Base-by-base conservation (phyloP, 176 grass and related monocot genomes). In the Triticum urartu region DNA sequence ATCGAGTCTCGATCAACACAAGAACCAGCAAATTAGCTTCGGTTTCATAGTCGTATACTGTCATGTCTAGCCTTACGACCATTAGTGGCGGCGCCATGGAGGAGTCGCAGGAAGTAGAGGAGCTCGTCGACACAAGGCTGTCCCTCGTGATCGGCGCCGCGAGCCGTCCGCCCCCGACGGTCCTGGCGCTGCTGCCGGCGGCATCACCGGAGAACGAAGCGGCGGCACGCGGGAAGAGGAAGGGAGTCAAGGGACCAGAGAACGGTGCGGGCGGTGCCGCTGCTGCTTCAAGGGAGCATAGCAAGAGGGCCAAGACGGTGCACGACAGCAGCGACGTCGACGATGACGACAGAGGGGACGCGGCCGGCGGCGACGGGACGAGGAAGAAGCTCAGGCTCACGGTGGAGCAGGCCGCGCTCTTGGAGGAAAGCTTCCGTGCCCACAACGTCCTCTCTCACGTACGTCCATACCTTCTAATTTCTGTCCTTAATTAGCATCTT, bases 331-430 rank as follows among this genome's bases (percentile, higher is more conserved):
- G 72, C 40, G 25, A 58, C 25, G 60, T 1, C 47, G 50, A 73
- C 21, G 48, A 72, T 12, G 48, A 52, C 13, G 66, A 67, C 21
- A 45, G 20, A 6, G 40, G 15, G 3, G 69, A 13, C 32, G 33
- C 9, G 9, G 24, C 42, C 13, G 2, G 6, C 13, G 1, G 6
- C 10, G 83, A 70, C 3, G 20, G 15, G 56, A 21, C 47, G 38
- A 90, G 86, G 83, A 93, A 93, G 89, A 93, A 93, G 86, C 89
- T 93, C 48, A 83, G 68, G 86, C 88, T 93, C 18, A 93, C 74
- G 18, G 6, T 9, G 2, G 75, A 42, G 63, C 92, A 93, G 83
- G 73, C 83, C 1, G 48, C 83, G 73, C 5, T 88, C 33, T 33
- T 93, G 5, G 92, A 93, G 79, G 74, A 88, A 33, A 86, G 74